Base-by-base conservation (phyloP, 805 yeast genomes). In the Pichia cabralensis region DNA sequence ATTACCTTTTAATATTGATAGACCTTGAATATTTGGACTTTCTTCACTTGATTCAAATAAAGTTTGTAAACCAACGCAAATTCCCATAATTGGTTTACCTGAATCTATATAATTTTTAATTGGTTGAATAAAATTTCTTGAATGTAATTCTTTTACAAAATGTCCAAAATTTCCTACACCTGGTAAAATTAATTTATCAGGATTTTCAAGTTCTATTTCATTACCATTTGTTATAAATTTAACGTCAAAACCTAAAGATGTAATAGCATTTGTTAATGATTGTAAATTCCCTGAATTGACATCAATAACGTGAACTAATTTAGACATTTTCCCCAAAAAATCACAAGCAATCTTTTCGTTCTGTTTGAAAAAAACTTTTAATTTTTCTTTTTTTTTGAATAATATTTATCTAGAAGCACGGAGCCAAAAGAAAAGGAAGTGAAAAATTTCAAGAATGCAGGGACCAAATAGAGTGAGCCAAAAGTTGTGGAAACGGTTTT, bases 151-250 rank as follows among this genome's bases (percentile, higher is more conserved):
- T 34, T 72, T 73, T 41, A 88, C 86, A 54, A 89, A 88, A 55
- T 92, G 97, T 29, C 96, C 98, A 56, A 74, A 94, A 54, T 86
- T 89, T 10, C 99, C 99, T 13, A 92, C 99, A 19, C 99, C 99
- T 7, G 99, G 99, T 17, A 92, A 68, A 39, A 92, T 69, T 41
- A 92, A 64, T 47, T 65, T 66, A 24, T 58, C 61, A 28, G 82
- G 81, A 9, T 63, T 48, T 17, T 59, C 41, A 36, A 67, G 44
- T 3, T 42, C 38, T 36, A 76, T 74, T 36, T 81, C 85, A 6
- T 60, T 55, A 13, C 77, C 71, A 38, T 71, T 61, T 39, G 65
- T 72, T 47, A 88, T 69, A 49, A 79, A 69, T 28, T 63, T 60
- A 4, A 81, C 80, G 15, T 70, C 62, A 53, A 76, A 82, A 1